Percentiles rank a stretch among this genome's conserved stretches.
These are phyloP conservation scores for Meyerozyma athensensis DNA, from an alignment of 1,139 yeast genomes.

Conservation along the genomic window DNA sequence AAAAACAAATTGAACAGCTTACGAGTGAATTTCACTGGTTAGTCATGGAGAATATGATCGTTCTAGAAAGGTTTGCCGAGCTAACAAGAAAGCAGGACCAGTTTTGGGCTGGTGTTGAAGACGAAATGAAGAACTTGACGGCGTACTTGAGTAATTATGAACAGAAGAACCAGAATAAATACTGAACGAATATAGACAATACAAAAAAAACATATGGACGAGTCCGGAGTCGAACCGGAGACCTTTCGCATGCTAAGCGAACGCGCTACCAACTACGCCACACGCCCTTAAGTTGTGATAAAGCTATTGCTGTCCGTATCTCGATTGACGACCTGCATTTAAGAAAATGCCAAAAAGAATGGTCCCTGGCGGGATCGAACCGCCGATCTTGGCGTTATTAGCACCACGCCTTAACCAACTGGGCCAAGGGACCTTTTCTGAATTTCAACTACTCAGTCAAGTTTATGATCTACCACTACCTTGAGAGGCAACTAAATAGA, in stretches of 20 bases:
- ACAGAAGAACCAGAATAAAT: neutral
- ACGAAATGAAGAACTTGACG: slow-evolving; percentile 2
- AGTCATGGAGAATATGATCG: slow-evolving; percentile 25
- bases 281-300: slow-evolving; percentile 51
- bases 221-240: slow-evolving; percentile 90
- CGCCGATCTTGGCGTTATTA: slow-evolving; percentile 32
- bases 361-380: slow-evolving; percentile 33
- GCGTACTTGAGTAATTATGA: neutral
- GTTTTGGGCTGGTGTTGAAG: slow-evolving; percentile 22
- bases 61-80: slow-evolving; percentile 24
- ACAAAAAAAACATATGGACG: slow-evolving; percentile 54
- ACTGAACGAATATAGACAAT: neutral
- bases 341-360: slow-evolving; percentile 6
- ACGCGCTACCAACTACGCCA: slow-evolving; percentile 94
- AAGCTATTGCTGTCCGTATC: neutral
- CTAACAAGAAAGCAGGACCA: slow-evolving; percentile 20
- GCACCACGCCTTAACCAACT: slow-evolving; percentile 36
- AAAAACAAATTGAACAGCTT: slow-evolving; percentile 14
- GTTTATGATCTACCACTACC: no score
- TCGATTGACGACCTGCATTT: no score
- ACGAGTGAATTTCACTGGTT: slow-evolving; percentile 18
- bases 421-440: slow-evolving; percentile 30
- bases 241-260: slow-evolving; percentile 88
- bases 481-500: no score
- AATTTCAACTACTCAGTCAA: neutral